Conservation (phyloP, 257 asterid genomes). For the Solanum neorickii region DNA sequence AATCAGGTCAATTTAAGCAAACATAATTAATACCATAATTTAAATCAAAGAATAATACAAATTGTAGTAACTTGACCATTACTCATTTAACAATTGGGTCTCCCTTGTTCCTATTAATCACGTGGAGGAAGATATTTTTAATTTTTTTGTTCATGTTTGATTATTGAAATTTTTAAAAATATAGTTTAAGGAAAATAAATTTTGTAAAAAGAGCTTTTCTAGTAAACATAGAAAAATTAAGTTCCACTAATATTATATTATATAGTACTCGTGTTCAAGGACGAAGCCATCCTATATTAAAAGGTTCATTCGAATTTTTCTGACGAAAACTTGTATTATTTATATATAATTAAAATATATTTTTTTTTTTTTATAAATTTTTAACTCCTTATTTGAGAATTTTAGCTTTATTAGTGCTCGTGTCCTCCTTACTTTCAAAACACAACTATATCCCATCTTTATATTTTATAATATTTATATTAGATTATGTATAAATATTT, state of each 20-base stretch:
- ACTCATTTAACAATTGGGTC: not conserved
- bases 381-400: no score
- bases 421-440: not conserved
- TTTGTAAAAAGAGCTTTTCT: not conserved
- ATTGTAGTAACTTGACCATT: not conserved
- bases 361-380: no score
- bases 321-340: no score
- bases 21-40: not conserved
- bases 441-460: not conserved
- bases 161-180: no score
- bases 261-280: no score
- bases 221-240: not conserved
- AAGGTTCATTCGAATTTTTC: fast-evolving
- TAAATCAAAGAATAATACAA: not conserved
- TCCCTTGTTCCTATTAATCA: not conserved
- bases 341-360: no score
- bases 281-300: no score
- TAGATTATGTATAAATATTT: not conserved
- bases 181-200: not conserved
- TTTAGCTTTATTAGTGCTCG: no score
- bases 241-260: not conserved
- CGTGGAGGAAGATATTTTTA: not conserved
- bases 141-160: not conserved
- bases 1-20: not conserved
- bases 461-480: not conserved